Evolutionary conservation across 73 alveolate genomes (phyloP), one percentile per base, ranked within the genome.

Genomic region (Paramecium sexaurelia): DNA sequence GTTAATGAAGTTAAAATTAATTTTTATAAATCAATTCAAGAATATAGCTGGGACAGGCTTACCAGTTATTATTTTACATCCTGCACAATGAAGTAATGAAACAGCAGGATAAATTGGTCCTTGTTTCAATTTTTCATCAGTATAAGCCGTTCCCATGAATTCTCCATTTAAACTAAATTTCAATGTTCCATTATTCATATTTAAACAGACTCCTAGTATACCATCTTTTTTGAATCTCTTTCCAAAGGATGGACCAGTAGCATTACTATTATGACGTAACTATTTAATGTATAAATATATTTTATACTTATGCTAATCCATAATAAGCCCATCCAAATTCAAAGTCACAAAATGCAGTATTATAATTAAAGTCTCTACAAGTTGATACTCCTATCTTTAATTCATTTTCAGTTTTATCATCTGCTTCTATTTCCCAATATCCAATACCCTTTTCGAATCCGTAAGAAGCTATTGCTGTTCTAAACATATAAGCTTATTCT

Each of bases 101-200:
- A 95, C 95, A 88, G 98, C 98, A 9, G 98, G 96, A 66, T 92
- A 95, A 7, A 95, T 94, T 17, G 97, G 97, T 3, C 98, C 98
- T 51, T 41, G 40, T 92, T 94, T 94, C 15, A 95, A 78, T 85
- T 89, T 61, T 33, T 93, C 97, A 73, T 94, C 97, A 68, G 88
- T 83, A 75, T 92, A 95, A 6, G 98, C 98, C 2, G 61, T 57
- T 24, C 98, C 97, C 89, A 95, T 84, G 84, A 66, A 85, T 68
- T 95, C 98, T 35, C 98, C 98, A 93, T 95, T 95, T 7, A 95
- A 87, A 7, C 96, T 93, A 43, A 95, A 94, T 19, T 94, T 83
- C n/a, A 95, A 93, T 22, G 95, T 92, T 0, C 98, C 98, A 24
- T 51, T 90, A 26, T 84, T 92, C 98, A 95, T 95, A 85, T 95